Conservation (phyloP, 2,329 filamentous ascomycete genomes). For the Stachybotrys chartarum region DNA sequence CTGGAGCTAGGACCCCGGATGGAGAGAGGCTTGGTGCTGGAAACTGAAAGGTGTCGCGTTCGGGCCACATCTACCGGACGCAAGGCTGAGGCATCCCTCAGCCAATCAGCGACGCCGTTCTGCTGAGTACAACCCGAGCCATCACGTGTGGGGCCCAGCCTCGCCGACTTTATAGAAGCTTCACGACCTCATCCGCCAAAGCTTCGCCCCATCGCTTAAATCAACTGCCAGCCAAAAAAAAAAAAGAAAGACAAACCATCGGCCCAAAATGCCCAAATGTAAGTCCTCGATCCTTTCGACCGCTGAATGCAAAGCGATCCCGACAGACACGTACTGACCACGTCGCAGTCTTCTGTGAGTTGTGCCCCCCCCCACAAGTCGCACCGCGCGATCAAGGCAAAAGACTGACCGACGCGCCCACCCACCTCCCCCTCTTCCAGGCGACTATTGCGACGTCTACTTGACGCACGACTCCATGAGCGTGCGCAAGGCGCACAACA, state of each 20-base stretch:
- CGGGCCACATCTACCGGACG: constrained; percentile 13
- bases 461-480: constrained; percentile 99
- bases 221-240: neutral
- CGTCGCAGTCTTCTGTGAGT: constrained; percentile 15
- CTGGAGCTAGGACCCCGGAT: constrained; percentile 9
- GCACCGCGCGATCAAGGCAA: constrained; percentile 2
- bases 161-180: constrained; percentile 14
- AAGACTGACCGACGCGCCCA: constrained; percentile 8
- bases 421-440: constrained; percentile 22
- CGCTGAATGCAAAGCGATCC: too few species aligned
- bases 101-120: neutral
- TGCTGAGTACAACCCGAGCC: neutral
- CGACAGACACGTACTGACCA: constrained; percentile 1
- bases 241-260: neutral
- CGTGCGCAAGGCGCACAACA: constrained; percentile 97
- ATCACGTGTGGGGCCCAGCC: constrained; percentile 23
- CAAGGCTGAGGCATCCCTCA: constrained; percentile 1
- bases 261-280: constrained; percentile 78
- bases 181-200: constrained; percentile 7
- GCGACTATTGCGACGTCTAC: constrained; percentile 99
- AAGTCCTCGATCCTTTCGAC: constrained; percentile 32
- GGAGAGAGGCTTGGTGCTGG: neutral
- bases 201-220: too few species aligned
- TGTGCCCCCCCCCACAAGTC: neutral
- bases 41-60: constrained; percentile 25